phyloP scores from a whole-genome alignment of 1,284 basidiomycete species.

The Ganoderma meredithae region DNA sequence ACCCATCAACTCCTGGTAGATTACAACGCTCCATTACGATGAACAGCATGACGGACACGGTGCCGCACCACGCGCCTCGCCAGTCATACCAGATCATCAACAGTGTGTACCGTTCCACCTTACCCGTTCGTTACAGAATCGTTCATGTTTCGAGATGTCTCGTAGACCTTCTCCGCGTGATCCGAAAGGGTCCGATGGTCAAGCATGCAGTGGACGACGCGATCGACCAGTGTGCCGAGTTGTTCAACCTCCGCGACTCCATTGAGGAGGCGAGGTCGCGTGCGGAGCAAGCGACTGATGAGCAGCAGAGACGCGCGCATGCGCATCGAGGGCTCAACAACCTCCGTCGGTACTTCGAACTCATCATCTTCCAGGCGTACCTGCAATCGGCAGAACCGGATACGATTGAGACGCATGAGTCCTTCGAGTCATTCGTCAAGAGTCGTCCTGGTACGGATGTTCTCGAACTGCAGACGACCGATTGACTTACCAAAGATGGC shows the following conservation, averaged over 20 bases:
- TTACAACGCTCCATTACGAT: conserved; percentile 49
- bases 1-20: conserved; percentile 48
- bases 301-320: conserved; percentile 68
- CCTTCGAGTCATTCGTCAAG: conserved; percentile 84
- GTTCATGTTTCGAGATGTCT: neutral
- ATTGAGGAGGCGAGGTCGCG: conserved; percentile 84
- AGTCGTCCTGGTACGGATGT: conserved; percentile 72
- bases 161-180: conserved; percentile 89
- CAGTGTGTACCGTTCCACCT: conserved; percentile 54
- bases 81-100: conserved; percentile 85
- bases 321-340: conserved; percentile 84
- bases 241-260: conserved; percentile 87
- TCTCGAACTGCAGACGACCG: neutral
- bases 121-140: conserved; percentile 1
- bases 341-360: conserved; percentile 87
- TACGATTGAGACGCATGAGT: conserved; percentile 78
- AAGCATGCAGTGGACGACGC: conserved; percentile 92
- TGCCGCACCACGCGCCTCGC: conserved; percentile 46
- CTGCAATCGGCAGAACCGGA: conserved; percentile 88
- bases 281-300: conserved; percentile 82
- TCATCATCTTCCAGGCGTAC: conserved; percentile 96
- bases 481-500: conserved; percentile 5
- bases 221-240: conserved; percentile 87
- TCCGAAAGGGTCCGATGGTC: conserved; percentile 88
- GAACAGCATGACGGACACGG: conserved; percentile 39